Base-by-base conservation (phyloP, 495 filamentous ascomycete genomes). In the Xylaria sp. region DNA sequence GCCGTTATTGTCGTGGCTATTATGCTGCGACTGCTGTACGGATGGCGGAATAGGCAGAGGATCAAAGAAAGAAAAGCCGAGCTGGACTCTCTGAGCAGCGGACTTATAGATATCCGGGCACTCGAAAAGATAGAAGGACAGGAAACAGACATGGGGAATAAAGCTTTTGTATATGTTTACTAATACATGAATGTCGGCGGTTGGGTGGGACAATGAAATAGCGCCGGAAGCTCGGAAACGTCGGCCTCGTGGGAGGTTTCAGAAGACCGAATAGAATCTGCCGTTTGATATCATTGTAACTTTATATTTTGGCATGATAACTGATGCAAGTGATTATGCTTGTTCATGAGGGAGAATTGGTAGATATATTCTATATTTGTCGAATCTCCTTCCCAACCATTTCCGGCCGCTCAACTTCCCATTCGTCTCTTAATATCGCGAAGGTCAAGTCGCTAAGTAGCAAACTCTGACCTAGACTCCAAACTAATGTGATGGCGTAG, bases 401-500 rank as follows among this genome's bases (percentile, higher is more conserved):
- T 77, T 97, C 95, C 9, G 95, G 95, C 71, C 95, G 82, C 77
- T 97, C 93, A 31, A 93, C 88, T 80, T 99, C 96, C 92, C 93
- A 95, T 80, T 99, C 97, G 73, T 99, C 96, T 64, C 95, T 80
- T 53, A 98, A 82, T 8, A 94, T 92, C 0, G 95, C 93, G 81
- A 95, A 99, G 3, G 97, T 82, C 58, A 90, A 85, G 77, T 99
- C 96, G 11, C 90, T 92, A 0, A 98, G 87, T 46, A 90, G 75
- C 37, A 98, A 77, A 1, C 93, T 94, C 48, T 94, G 84, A 0
- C 93, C 96, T 4, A 99, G 82, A 75, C 93, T 96, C 96, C 96
- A 99, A 19, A 98, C 96, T 0, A 99, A 86, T 5, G 96, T 99
- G 77, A 99, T 98, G 75, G 96, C 96, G 76, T 99, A 99, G 83